phyloP scores from a whole-genome alignment of 768 basidiomycete species.

The Pulveroboletus frians region DNA sequence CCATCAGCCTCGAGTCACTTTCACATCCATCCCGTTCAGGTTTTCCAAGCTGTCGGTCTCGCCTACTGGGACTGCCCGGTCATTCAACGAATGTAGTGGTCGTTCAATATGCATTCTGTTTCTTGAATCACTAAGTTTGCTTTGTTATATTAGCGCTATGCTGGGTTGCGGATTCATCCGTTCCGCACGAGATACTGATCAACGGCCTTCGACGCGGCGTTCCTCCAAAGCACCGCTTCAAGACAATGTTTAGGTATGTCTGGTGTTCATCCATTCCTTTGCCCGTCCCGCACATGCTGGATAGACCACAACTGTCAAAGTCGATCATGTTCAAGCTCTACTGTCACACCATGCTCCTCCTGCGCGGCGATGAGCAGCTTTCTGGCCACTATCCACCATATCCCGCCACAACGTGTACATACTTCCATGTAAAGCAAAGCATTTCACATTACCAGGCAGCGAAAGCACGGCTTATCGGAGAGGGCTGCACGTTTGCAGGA shows the following conservation, averaged over 20 bases:
- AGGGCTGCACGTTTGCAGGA: conserved; percentile 48
- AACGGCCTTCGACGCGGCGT: conserved; percentile 79
- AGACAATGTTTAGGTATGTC: conserved; percentile 56
- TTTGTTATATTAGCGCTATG: conserved; percentile 49
- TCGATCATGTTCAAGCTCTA: conserved; percentile 50
- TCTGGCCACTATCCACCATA: conserved; percentile 12
- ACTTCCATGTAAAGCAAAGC: conserved; percentile 41
- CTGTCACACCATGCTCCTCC: conserved; percentile 18
- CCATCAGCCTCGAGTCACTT: conserved; percentile 46
- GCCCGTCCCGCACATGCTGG: not conserved
- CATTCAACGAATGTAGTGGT: conserved; percentile 66
- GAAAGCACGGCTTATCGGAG: conserved; percentile 43
- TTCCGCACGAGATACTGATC: conserved; percentile 59
- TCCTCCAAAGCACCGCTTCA: conserved; percentile 61
- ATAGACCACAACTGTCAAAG: conserved; percentile 51
- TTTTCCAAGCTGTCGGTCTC: conserved; percentile 45
- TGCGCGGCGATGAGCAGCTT: conserved; percentile 5
- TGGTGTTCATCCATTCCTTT: not conserved
- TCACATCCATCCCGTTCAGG: conserved; percentile 56
- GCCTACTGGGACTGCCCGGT: conserved; percentile 31
- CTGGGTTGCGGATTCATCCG: conserved; percentile 53
- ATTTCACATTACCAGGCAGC: conserved; percentile 45
- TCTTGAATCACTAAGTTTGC: conserved; percentile 1
- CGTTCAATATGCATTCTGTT: not conserved
- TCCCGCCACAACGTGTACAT: conserved; percentile 32